Conservation (phyloP, 2,329 filamentous ascomycete species). For the Neopestalotiopsis sp. region DNA sequence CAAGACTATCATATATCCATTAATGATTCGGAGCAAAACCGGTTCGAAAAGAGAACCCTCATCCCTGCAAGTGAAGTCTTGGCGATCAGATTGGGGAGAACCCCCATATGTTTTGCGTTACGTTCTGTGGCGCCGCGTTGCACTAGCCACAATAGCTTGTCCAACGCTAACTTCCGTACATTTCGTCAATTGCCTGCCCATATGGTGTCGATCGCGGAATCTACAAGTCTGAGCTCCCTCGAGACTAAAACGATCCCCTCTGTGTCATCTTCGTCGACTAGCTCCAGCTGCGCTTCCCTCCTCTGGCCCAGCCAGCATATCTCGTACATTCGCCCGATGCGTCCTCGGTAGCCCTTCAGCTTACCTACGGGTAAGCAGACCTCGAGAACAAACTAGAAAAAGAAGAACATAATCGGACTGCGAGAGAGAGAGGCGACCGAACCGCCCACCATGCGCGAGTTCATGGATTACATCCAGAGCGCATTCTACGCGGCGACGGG, state of each 20-base stretch:
- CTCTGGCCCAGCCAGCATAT: not conserved
- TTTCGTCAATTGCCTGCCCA: not conserved
- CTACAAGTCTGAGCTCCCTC: not conserved
- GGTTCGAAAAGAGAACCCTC: not conserved
- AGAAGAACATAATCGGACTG: not conserved
- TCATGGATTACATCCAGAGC: slow-evolving; percentile 96
- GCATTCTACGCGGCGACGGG: slow-evolving; percentile 86
- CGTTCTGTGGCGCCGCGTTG: not conserved
- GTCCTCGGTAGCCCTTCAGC: slow-evolving; percentile 13
- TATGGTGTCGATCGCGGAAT: not conserved
- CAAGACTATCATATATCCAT: not conserved
- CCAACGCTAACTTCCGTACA: not conserved
- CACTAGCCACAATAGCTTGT: not conserved
- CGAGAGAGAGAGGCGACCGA: not conserved
- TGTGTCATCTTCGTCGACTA: not conserved
- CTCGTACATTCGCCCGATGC: slow-evolving; percentile 7
- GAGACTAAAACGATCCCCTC: not conserved
- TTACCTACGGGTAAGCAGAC: slow-evolving; percentile 18
- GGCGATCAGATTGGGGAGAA: not conserved
- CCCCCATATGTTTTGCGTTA: not conserved
- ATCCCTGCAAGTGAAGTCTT: not conserved
- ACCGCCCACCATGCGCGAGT: slow-evolving; percentile 76
- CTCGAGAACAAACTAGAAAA: not conserved
- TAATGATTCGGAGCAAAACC: not conserved
- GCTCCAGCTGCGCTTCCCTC: not conserved